Base-by-base conservation (phyloP, 176 grass and related monocot species). In the Calamus simplicifolius region DNA sequence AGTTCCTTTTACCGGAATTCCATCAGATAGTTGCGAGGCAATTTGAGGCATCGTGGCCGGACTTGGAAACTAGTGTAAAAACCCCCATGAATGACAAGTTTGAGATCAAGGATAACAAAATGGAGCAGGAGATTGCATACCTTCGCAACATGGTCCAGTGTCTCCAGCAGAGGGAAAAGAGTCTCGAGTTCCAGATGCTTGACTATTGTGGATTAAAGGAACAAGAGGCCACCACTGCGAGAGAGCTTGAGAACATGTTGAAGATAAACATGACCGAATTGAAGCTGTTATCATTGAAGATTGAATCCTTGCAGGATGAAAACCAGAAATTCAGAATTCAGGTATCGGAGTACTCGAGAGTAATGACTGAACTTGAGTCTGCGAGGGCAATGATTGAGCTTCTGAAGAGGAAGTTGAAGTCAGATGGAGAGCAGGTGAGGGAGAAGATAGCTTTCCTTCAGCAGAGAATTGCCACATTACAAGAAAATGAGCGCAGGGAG, bases 401-500 rank as follows among this genome's bases (percentile, higher is more conserved):
- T 29, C 54, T 60, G 19, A 70, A 58, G 68, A 67, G 71, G 58
- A 52, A 54, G 50, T 27, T 75, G 59, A 52, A 67, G 61, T 69
- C 1, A 4, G 58, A 81, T 61, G 50, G 48, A 25, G 70, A 57
- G 29, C 54, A 67, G 53, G 43, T 61, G 38, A 71, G 49, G 48
- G 69, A 59, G 48, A 61, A 61, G 69, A 61, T 71, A 4, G 57
- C 14, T 1, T 51, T 23, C 16, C 69, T 61, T 16, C 29, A 52
- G 56, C 58, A 57, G 48, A 85, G 81, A 60, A 75, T 67, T 26
- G 75, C 26, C 26, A 51, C 30, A 35, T 64, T 91, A 21, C 61
- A 49, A 4, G 75, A 58, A 25, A 71, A 4, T 51, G 57, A 73
- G 72, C 59, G 52, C 27, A 71, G 65, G 52, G 57, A 69, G 29